phyloP scores from a whole-genome alignment of 495 filamentous ascomycete genomes.

The Xylaria sp. region DNA sequence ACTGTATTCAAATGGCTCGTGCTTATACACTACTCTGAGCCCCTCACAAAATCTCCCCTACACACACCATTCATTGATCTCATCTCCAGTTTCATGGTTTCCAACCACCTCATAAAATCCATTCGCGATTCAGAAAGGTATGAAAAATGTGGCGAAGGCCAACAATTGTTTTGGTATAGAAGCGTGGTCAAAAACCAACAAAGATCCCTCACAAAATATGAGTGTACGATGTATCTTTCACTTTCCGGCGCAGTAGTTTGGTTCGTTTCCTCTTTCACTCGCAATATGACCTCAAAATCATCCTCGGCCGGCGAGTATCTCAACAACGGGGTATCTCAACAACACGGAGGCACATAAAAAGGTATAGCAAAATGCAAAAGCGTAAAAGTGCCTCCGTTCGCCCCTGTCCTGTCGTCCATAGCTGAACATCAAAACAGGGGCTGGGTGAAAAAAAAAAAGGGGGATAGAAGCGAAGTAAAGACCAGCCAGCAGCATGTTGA shows the following conservation, averaged over 20 bases:
- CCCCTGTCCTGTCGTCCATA: slow-evolving; percentile 34
- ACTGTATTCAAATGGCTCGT: slow-evolving; percentile 4
- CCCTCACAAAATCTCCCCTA: slow-evolving; percentile 3
- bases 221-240: slow-evolving; percentile 21
- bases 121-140: slow-evolving; percentile 29
- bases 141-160: slow-evolving; percentile 23
- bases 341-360: slow-evolving; percentile 38
- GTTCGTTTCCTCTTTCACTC: slow-evolving; percentile 30
- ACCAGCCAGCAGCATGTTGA: slow-evolving; percentile 40
- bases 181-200: slow-evolving; percentile 30
- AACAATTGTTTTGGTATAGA: slow-evolving; percentile 26
- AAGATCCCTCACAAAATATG: slow-evolving; percentile 18
- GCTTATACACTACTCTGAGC: background rate
- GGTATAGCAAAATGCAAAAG: slow-evolving; percentile 33
- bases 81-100: slow-evolving; percentile 19
- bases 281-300: slow-evolving; percentile 36
- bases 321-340: slow-evolving; percentile 47
- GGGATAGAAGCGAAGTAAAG: slow-evolving; percentile 35
- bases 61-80: slow-evolving; percentile 24
- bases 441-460: slow-evolving; percentile 30
- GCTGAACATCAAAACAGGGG: slow-evolving; percentile 37
- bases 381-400: slow-evolving; percentile 39
- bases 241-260: slow-evolving; percentile 19
- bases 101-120: slow-evolving; percentile 22
- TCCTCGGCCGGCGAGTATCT: slow-evolving; percentile 42